Percentiles rank a stretch among this genome's conserved stretches.
Conservation (phyloP, 352 stramenopile species). For the Phytophthora agathidicida region DNA sequence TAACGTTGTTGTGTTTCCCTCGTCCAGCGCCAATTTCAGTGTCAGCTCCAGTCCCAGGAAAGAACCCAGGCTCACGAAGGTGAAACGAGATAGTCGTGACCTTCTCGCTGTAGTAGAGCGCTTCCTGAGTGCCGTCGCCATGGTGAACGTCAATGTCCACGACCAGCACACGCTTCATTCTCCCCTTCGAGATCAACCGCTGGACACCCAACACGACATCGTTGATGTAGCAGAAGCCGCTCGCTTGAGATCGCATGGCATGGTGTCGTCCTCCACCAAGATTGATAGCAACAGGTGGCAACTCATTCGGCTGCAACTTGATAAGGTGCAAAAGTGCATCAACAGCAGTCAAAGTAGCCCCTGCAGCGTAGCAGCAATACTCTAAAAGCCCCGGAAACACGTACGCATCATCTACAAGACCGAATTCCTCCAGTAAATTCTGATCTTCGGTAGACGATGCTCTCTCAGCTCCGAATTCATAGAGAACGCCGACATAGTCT, state of each 20-base stretch:
- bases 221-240: slow-evolving; percentile 96
- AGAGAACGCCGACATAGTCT: slow-evolving; percentile 10
- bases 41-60: slow-evolving; percentile 45
- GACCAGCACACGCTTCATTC: slow-evolving; percentile 39
- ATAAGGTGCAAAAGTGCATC: slow-evolving; percentile 52
- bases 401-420: slow-evolving; percentile 73
- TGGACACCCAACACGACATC: slow-evolving; percentile 98
- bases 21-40: slow-evolving; percentile 31
- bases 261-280: slow-evolving; percentile 98
- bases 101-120: slow-evolving; percentile 57
- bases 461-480: not conserved
- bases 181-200: slow-evolving; percentile 95
- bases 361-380: slow-evolving; percentile 63
- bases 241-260: slow-evolving; percentile 95
- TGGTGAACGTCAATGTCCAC: slow-evolving; percentile 74
- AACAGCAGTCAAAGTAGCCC: slow-evolving; percentile 63
- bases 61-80: slow-evolving; percentile 51
- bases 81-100: slow-evolving; percentile 68
- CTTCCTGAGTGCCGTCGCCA: slow-evolving; percentile 61
- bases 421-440: slow-evolving; percentile 31
- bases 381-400: slow-evolving; percentile 57
- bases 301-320: not conserved
- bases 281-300: slow-evolving; percentile 92
- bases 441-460: slow-evolving; percentile 1
- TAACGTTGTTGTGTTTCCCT: slow-evolving; percentile 60